These are phyloP conservation scores for Dactylis glomerata DNA, from an alignment of 176 grass and related monocot genomes.

Conservation along the genomic window DNA sequence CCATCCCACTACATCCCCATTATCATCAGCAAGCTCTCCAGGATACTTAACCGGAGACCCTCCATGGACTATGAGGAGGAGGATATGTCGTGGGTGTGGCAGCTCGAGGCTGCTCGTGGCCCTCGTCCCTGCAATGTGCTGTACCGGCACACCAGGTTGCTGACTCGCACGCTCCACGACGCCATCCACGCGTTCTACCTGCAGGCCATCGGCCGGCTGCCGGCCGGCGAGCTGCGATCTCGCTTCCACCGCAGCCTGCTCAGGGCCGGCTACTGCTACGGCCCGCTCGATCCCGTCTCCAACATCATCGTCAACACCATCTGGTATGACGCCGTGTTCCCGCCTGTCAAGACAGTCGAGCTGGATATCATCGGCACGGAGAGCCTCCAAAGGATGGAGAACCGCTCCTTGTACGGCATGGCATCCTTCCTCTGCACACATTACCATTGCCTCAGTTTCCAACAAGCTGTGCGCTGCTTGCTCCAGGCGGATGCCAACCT, in stretches of 20 bases:
- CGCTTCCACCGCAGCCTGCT: not conserved
- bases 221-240: not conserved
- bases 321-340: not conserved
- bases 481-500: not conserved
- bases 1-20: not conserved
- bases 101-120: not conserved
- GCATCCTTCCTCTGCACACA: slow-evolving; percentile 8
- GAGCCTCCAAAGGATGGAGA: slow-evolving; percentile 3
- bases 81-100: not conserved
- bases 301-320: not conserved
- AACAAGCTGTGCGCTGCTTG: not conserved
- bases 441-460: not conserved
- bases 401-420: not conserved
- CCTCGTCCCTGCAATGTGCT: not conserved
- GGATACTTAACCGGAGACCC: not conserved
- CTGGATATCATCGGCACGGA: not conserved
- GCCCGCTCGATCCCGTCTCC: not conserved
- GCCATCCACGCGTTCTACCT: not conserved
- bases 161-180: not conserved
- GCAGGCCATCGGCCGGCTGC: not conserved
- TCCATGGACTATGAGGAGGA: not conserved
- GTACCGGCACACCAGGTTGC: not conserved
- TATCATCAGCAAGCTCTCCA: not conserved
- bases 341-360: not conserved
- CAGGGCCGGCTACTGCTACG: not conserved